These are phyloP conservation scores for Malus hybrid DNA, from an alignment of 331 rosid genomes.

Conservation along the genomic window DNA sequence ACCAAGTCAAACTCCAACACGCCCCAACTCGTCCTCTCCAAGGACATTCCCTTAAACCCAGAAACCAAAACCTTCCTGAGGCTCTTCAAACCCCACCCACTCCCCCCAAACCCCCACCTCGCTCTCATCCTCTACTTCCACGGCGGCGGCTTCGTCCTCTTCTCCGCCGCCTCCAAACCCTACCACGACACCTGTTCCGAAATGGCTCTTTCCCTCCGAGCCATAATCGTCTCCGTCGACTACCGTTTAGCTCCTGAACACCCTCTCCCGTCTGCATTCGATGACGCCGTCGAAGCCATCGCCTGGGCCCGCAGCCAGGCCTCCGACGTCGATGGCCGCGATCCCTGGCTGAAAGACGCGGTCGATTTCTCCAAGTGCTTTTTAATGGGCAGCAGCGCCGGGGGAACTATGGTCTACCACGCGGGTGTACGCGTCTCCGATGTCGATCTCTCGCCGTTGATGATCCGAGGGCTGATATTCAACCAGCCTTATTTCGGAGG, in stretches of 20 bases:
- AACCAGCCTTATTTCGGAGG: constrained; percentile 56
- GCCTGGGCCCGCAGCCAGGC: constrained; percentile 35
- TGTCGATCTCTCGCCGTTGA: constrained; percentile 30
- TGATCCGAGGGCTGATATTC: constrained; percentile 43
- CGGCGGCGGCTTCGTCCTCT: constrained; percentile 81
- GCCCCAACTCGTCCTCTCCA: constrained; percentile 30
- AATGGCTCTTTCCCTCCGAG: constrained; percentile 24
- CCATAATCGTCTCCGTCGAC: constrained; percentile 45
- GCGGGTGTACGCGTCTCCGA: constrained; percentile 44
- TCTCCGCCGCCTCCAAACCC: constrained; percentile 33
- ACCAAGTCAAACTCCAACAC: neutral
- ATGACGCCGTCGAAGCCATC: constrained; percentile 57
- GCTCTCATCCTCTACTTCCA: constrained; percentile 61
- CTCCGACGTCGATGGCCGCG: constrained; percentile 7
- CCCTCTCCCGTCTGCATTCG: constrained; percentile 82
- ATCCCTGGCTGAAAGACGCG: constrained; percentile 42
- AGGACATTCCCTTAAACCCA: constrained; percentile 47
- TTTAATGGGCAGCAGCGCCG: constrained; percentile 57
- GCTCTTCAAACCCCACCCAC: constrained; percentile 52
- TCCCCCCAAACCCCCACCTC: constrained; percentile 27
- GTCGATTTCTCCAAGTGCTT: constrained; percentile 40
- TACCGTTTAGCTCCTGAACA: constrained; percentile 78
- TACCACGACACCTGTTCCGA: constrained; percentile 36
- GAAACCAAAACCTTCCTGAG: constrained; percentile 47
- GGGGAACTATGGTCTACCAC: constrained; percentile 49